These are phyloP conservation scores for Globisporangium cederbergense DNA, from an alignment of 352 stramenopile genomes.

Conservation along the genomic window DNA sequence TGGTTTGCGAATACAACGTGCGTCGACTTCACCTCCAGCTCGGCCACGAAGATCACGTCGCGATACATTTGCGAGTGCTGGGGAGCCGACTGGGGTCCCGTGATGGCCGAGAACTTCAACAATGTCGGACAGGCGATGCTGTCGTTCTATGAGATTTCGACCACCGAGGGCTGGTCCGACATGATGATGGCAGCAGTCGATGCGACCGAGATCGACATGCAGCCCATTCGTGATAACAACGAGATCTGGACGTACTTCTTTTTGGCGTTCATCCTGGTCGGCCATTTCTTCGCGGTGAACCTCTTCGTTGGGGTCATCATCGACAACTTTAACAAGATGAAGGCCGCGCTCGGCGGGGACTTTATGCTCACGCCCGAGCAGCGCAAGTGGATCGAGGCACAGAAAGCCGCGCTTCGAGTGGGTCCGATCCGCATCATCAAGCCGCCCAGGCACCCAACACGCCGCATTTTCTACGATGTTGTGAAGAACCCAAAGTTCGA, in stretches of 20 bases:
- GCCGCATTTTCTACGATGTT: conserved; percentile 61
- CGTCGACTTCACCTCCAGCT: conserved; percentile 24
- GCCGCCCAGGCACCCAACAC: conserved; percentile 44
- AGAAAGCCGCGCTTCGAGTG: conserved; percentile 60
- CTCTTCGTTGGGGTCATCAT: conserved; percentile 94
- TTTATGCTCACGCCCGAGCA: conserved; percentile 88
- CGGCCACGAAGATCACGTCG: conserved; percentile 40
- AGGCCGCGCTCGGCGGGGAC: conserved; percentile 62
- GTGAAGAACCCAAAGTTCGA: conserved; percentile 78
- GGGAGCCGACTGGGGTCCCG: conserved; percentile 36
- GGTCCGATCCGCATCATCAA: conserved; percentile 58
- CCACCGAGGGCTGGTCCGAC: conserved; percentile 90
- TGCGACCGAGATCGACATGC: conserved; percentile 85
- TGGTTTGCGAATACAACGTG: conserved; percentile 61
- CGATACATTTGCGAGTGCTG: conserved; percentile 71
- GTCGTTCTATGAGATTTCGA: conserved; percentile 92
- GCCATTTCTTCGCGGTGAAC: conserved; percentile 93
- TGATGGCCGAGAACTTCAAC: conserved; percentile 81
- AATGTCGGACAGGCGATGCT: conserved; percentile 80
- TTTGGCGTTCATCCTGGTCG: conserved; percentile 89
- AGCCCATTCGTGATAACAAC: conserved; percentile 87
- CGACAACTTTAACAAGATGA: conserved; percentile 94
- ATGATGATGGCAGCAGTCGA: conserved; percentile 92
- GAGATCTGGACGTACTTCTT: conserved; percentile 84
- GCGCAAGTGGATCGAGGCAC: conserved; percentile 87